A percentile compares a stretch with the other conserved stretches of the same genome.
phyloP scores from a whole-genome alignment of 345 rosid species.

The Citrus australasica region DNA sequence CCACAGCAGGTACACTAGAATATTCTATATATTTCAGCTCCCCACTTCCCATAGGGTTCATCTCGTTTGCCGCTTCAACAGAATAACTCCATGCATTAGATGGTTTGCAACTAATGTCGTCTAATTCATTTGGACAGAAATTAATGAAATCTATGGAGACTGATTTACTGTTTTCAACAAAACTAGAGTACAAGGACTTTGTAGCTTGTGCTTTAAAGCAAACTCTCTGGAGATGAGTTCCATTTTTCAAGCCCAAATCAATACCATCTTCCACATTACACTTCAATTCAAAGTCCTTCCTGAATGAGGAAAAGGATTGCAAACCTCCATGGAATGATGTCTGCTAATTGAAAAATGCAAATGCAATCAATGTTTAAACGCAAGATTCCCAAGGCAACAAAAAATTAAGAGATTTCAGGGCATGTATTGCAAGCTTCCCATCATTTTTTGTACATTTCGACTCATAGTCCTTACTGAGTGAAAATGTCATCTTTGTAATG shows the following conservation, averaged over 20 bases:
- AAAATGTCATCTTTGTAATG: neutral
- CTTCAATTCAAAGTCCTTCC: constrained; percentile 46
- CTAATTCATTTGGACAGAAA: constrained; percentile 32
- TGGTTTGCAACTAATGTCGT: constrained; percentile 26
- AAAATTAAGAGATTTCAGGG: neutral
- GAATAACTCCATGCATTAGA: constrained; percentile 40
- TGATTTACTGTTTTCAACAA: constrained; percentile 32
- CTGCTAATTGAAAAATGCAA: constrained; percentile 33
- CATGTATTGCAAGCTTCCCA: neutral
- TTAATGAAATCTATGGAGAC: constrained; percentile 16
- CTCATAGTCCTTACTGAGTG: neutral
- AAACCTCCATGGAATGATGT: constrained; percentile 43
- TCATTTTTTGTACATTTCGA: too few species aligned
- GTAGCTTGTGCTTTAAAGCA: constrained; percentile 46
- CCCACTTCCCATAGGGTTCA: constrained; percentile 16
- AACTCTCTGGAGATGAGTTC: constrained; percentile 31
- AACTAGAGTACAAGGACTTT: constrained; percentile 34
- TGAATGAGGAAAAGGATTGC: constrained; percentile 32
- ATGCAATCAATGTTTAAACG: neutral
- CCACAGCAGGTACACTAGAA: constrained; percentile 32
- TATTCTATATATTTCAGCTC: constrained; percentile 45
- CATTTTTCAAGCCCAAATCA: constrained; percentile 34
- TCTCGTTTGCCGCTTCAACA: constrained; percentile 20
- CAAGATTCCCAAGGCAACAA: neutral
- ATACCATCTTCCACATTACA: constrained; percentile 37